Percentiles rank a stretch among this genome's conserved stretches.
These are phyloP conservation scores for Diaporthe caulivora DNA, from an alignment of 2,329 filamentous ascomycete genomes.

Conservation along the genomic window DNA sequence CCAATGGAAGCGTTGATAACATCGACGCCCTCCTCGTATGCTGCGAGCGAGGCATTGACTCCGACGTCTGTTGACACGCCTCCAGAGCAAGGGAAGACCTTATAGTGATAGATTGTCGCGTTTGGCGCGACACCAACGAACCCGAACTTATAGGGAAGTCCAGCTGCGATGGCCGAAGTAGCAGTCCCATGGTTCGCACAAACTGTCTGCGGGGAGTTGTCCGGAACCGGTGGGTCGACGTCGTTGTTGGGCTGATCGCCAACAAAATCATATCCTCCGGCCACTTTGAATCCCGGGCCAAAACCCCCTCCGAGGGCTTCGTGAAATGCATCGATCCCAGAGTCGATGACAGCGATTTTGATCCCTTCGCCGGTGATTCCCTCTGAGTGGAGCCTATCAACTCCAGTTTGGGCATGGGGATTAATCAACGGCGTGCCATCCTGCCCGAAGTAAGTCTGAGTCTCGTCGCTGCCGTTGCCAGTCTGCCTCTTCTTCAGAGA, in stretches of 20 bases:
- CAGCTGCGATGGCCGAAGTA: constrained; percentile 24
- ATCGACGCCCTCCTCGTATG: constrained; percentile 30
- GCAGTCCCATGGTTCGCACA: constrained; percentile 32
- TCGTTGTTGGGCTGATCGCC: constrained; percentile 26
- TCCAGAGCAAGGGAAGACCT: constrained; percentile 30
- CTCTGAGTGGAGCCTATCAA: constrained; percentile 7
- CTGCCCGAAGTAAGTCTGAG: constrained; percentile 11
- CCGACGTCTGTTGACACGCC: constrained; percentile 14
- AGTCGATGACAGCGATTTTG: constrained; percentile 2
- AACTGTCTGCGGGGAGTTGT: constrained; percentile 10
- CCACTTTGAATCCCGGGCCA: constrained; percentile 21
- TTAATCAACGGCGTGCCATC: constrained; percentile 18
- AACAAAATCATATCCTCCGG: constrained; percentile 21
- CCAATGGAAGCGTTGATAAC: constrained; percentile 33
- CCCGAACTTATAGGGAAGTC: constrained; percentile 21
- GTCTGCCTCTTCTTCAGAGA: neutral
- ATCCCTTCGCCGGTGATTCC: constrained; percentile 12
- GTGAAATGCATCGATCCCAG: constrained; percentile 2
- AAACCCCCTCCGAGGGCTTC: constrained; percentile 2
- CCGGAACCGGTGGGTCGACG: constrained; percentile 9
- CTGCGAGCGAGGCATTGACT: constrained; percentile 28
- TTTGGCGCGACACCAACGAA: constrained; percentile 27
- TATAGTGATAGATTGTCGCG: constrained; percentile 22
- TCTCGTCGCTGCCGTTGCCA: constrained; percentile 13
- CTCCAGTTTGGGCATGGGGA: constrained; percentile 9